Percentiles rank a stretch among this genome's conserved stretches.
These are phyloP conservation scores for Colletotrichum sp. DNA, from an alignment of 2,329 filamentous ascomycete genomes.

Conservation along the genomic window DNA sequence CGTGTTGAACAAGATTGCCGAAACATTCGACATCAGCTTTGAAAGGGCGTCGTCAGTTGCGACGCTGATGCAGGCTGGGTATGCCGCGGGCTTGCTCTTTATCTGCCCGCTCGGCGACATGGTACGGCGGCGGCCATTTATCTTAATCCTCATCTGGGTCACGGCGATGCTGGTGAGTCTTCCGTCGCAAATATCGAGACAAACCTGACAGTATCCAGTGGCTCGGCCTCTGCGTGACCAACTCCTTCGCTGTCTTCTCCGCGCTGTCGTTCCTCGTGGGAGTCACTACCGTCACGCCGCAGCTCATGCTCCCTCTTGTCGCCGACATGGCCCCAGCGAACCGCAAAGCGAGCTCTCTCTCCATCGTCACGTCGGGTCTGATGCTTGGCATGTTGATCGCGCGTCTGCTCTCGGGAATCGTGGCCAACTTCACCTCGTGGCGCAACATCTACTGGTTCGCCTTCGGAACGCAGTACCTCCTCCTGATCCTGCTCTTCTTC, in stretches of 20 bases:
- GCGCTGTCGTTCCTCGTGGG: constrained; percentile 75
- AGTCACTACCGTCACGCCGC: constrained; percentile 82
- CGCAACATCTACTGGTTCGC: constrained; percentile 81
- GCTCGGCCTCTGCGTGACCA: constrained; percentile 75
- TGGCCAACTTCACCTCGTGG: constrained; percentile 78
- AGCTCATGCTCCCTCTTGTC: constrained; percentile 80
- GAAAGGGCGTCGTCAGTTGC: constrained; percentile 72
- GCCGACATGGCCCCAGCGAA: constrained; percentile 77
- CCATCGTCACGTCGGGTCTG: constrained; percentile 77
- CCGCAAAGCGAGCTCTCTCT: constrained; percentile 71
- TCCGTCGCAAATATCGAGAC: too few species aligned
- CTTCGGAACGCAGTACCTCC: constrained; percentile 72
- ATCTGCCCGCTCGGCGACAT: constrained; percentile 79
- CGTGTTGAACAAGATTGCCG: constrained; percentile 76
- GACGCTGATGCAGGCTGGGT: constrained; percentile 80
- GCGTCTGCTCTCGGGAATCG: constrained; percentile 75
- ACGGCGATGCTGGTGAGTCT: constrained; percentile 69
- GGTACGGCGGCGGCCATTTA: constrained; percentile 71
- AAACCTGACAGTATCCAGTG: constrained; percentile 43
- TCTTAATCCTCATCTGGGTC: constrained; percentile 68
- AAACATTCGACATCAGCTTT: constrained; percentile 73
- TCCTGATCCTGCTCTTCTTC: constrained; percentile 69
- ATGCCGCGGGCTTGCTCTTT: constrained; percentile 75
- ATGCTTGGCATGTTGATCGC: constrained; percentile 79
- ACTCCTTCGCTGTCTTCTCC: constrained; percentile 67